phyloP scores from a whole-genome alignment of 352 stramenopile species.

The Pythium aristosporum region DNA sequence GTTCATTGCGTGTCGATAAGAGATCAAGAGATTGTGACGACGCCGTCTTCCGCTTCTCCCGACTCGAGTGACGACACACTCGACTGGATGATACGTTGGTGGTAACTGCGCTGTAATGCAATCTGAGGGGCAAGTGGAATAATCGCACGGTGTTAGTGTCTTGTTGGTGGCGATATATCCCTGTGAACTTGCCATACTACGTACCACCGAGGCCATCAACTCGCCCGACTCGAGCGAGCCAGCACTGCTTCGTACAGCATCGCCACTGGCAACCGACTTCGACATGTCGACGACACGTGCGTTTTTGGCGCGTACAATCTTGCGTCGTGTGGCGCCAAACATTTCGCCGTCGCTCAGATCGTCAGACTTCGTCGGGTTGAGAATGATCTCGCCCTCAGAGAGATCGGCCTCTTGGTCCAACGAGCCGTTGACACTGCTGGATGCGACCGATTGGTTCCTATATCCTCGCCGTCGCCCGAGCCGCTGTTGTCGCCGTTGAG shows the following conservation, averaged over 20 bases:
- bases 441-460: background rate
- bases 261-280: background rate
- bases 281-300: background rate
- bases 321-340: constrained; percentile 33
- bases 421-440: background rate
- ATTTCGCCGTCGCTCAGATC: constrained; percentile 75
- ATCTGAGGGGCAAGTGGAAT: constrained; percentile 6
- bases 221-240: constrained; percentile 62
- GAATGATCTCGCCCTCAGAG: constrained; percentile 34
- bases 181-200: constrained; percentile 24
- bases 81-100: constrained; percentile 16
- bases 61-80: constrained; percentile 40
- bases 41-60: constrained; percentile 36
- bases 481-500: constrained; percentile 2
- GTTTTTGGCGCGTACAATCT: constrained; percentile 34
- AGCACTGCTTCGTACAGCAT: background rate
- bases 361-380: background rate
- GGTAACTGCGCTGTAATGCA: constrained; percentile 21
- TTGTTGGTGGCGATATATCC: too few relatives aligned
- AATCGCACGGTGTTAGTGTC: background rate
- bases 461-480: background rate
- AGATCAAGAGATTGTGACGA: background rate
- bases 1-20: background rate
- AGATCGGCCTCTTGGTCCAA: constrained; percentile 15
- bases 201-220: constrained; percentile 36